These are phyloP conservation scores for Thuidium tamariscinum DNA, from an alignment of 225 moss, liverwort and hornwort genomes.

Conservation along the genomic window DNA sequence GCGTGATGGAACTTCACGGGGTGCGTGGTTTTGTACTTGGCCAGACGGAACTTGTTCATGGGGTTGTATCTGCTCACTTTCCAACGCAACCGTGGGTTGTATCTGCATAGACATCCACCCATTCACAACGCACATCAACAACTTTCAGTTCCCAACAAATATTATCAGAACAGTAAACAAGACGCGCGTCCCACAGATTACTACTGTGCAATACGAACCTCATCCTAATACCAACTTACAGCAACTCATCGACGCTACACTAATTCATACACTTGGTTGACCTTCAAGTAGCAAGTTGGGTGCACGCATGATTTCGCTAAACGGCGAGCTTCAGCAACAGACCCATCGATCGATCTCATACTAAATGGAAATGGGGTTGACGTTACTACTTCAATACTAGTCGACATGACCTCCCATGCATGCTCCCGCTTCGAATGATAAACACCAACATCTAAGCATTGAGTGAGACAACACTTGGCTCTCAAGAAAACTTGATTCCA, in stretches of 20 bases:
- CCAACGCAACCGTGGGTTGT: slow-evolving; percentile 40
- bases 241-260: neutral
- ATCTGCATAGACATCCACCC: neutral
- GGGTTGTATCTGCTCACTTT: slow-evolving; percentile 34
- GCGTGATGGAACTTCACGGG: slow-evolving; percentile 37
- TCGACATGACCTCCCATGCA: neutral
- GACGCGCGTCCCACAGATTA: neutral
- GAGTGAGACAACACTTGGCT: too few relatives aligned
- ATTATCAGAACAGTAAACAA: neutral
- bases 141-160: too few relatives aligned
- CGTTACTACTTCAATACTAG: neutral
- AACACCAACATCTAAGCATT: too few relatives aligned
- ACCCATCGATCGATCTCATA: too few relatives aligned
- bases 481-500: too few relatives aligned
- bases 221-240: neutral
- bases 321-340: neutral
- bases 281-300: neutral
- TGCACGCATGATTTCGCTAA: neutral
- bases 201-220: neutral
- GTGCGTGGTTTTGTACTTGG: slow-evolving; percentile 44
- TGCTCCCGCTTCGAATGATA: neutral
- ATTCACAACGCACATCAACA: neutral
- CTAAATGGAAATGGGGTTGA: neutral
- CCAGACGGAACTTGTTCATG: slow-evolving; percentile 24
- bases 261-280: rapidly evolving